Evolutionary conservation across 768 basidiomycete genomes (phyloP), one percentile per base, ranked within the genome.

Genomic region (Cystofilobasidium bisporidii): DNA sequence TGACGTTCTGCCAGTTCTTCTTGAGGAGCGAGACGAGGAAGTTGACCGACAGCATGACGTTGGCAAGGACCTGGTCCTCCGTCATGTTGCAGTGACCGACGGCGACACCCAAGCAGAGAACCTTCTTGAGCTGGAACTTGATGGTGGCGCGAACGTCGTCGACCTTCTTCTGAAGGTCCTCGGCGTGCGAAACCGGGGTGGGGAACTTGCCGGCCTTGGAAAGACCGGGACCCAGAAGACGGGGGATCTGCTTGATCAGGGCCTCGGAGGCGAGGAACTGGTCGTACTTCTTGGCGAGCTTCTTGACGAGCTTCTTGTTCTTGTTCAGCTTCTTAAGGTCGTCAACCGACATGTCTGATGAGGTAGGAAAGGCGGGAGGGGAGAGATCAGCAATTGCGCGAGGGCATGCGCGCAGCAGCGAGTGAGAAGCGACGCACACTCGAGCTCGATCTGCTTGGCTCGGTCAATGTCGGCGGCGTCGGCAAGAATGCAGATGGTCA

Each of bases 261-360:
- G 90, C 81, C 79, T 99, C 96, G 67, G 96, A 98, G 41, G 94
- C 85, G 72, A 99, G 82, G 87, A 99, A 99, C 69, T 94, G 92
- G 74, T 99, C 93, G 82, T 97, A 93, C 79, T 97, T 97, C 84
- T 98, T 97, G 72, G 94, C 94, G 73, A 98, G 89, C 82, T 96
- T 96, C 84, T 98, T 99, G 77, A 98, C 96, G 71, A 99, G 89
- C 82, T 99, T 99, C 84, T 99, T 98, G 85, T 98, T 99, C 83
- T 96, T 94, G 87, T 94, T 96, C 72, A 97, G 84, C 92, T 99
- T 99, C 81, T 99, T 98, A 81, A 98, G 83, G 81, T 99, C 96
- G 74, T 98, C 96, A 73, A 97, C 96, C 72, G 91, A 93, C 92
- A 94, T 96, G 83, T 97, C 66, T 68, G 59, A 3, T 78, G 93